Evolutionary conservation across 805 yeast species (phyloP), one percentile per base, ranked within the genome.

Genomic region (Metschnikowia colocasiae): DNA sequence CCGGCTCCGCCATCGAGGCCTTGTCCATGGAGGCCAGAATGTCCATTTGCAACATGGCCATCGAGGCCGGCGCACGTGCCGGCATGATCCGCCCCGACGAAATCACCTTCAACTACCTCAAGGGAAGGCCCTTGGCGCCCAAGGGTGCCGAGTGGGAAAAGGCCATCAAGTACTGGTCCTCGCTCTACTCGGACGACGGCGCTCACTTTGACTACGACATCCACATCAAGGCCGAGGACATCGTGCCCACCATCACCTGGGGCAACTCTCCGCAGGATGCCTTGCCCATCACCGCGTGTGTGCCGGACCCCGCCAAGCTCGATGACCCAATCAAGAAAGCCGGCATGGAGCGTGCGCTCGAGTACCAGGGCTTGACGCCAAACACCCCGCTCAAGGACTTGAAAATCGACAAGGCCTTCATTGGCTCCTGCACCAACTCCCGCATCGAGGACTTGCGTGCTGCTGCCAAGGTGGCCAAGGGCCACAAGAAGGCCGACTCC

Each of bases 191-290:
- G 20, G 99, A 94, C 63, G 87, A 83, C 49, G 97, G 87, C 60
- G 98, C 99, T 25, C 71, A 78, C 51, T 94, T 91, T 57, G 99
- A 94, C 63, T 71, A 79, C 57, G 96, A 88, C 58, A 83, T 94
- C 58, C 73, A 75, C 38, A 87, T 94, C 65, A 75, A 84, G 55
- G 96, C 95, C 45, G 70, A 76, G 22, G 98, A 92, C 59, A 83
- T 94, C 51, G 81, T 87, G 43, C 99, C 99, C 57, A 94, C 99
- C 20, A 89, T 94, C 52, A 94, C 99, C 22, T 94, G 99, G 99
- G 99, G 99, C 75, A 94, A 94, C 58, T 92, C 98, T 60, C 99
- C 99, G 27, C 98, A 94, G 73, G 99, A 94, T 65, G 98, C 98
- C 40, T 75, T 94, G 54, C 97, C 99, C 51, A 91, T 94, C 60